Evolutionary conservation across 768 basidiomycete species (phyloP).

Genomic region (Tylopilus vinaceipallidus): DNA sequence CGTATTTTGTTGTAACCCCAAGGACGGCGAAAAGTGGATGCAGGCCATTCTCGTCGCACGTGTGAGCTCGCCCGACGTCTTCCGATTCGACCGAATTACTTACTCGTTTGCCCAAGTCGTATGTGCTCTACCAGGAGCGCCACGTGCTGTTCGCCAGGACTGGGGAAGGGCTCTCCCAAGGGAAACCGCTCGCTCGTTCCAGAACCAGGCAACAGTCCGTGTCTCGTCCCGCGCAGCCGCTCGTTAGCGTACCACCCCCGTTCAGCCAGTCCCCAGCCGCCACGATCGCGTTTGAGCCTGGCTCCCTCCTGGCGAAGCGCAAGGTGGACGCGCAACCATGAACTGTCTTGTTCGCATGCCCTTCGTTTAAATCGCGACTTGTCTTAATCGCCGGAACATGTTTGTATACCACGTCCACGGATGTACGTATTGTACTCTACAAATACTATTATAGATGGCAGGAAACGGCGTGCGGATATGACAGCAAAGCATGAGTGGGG

Average conservation of each 20-base stretch:
- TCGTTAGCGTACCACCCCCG: conserved; percentile 47
- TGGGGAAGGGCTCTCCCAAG: conserved; percentile 23
- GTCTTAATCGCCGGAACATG: conserved; percentile 7
- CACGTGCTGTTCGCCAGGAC: conserved; percentile 48
- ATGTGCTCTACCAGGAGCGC: conserved; percentile 78
- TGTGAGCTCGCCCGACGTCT: conserved; percentile 42
- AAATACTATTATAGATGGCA: conserved; percentile 19
- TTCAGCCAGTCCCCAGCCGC: conserved; percentile 29
- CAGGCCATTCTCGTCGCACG: conserved; percentile 79
- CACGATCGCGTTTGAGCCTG: conserved; percentile 64
- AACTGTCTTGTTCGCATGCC: no score
- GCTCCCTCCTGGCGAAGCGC: conserved; percentile 65
- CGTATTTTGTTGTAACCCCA: conserved; percentile 73
- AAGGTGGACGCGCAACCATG: conserved; percentile 28
- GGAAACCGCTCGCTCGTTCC: conserved; percentile 36
- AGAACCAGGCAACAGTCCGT: conserved; percentile 37
- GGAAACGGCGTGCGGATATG: conserved; percentile 1
- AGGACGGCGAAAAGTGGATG: conserved; percentile 75
- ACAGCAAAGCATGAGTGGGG: background rate
- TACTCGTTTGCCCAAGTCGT: conserved; percentile 52
- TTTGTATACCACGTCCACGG: conserved; percentile 13
- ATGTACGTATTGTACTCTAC: conserved; percentile 26
- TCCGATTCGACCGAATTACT: background rate
- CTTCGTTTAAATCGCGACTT: conserved; percentile 5
- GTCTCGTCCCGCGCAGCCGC: conserved; percentile 44